Base-by-base conservation (phyloP, 352 stramenopile genomes). In the Saprolegnia parasitica region DNA sequence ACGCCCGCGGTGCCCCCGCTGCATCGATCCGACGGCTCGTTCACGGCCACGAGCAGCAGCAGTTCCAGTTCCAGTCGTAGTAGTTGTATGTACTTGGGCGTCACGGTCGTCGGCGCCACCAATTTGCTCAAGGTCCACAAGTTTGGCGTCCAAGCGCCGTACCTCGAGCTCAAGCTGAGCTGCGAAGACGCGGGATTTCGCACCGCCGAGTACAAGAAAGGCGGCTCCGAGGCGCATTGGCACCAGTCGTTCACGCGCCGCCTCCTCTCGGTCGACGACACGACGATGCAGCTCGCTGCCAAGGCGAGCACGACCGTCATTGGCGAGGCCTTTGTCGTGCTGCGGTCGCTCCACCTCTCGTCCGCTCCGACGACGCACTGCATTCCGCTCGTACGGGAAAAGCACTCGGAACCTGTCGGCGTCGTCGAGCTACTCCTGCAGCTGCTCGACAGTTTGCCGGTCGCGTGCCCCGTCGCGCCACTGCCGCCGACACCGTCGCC, bases 211-310 rank as follows among this genome's bases (percentile, higher is more conserved):
- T 83, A 91, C 74, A 92, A 91, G 76, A 93, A 93, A 70, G 81
- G 86, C 15, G 84, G 86, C 4, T 90, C 81, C 35, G 84, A 95
- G 52, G 84, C 86, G 11, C 81, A 90, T 56, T 95, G 84, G 86
- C 90, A 95, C 47, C 82, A 93, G 65, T 81, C 89, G 49, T 93
- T 95, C 61, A 86, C 77, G 0, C 76, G 77, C 4, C 65, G 67
- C 0, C 67, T 95, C 29, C 73, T 73, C 8, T 89, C 81, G 11
- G 86, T 82, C 18, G 62, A 86, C 4, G 67, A 77, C 81, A 93
- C 35, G 29, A 54, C 75, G 39, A 71, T 95, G 9, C 74, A 87
- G 26, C 63, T 81, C 1, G 71, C 76, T 4, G 85, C 91, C 23
- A 86, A 86, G 23, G 91, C 83, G 0, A 89, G 74, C 72, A 91